phyloP scores from a whole-genome alignment of 768 basidiomycete species.

The Collybiopsis luxurians region DNA sequence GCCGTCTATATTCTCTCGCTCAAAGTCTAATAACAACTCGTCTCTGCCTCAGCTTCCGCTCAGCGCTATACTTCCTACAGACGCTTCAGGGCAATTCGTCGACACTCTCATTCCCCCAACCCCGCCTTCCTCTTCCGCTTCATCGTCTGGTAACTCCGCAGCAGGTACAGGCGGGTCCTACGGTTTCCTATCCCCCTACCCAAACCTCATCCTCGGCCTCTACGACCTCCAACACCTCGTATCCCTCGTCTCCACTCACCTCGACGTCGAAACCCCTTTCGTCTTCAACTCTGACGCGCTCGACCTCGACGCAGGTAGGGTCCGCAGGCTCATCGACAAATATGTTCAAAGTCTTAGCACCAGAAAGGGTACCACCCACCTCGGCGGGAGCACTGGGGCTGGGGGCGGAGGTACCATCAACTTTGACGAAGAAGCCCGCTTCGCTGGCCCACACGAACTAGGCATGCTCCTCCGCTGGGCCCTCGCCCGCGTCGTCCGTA shows the following conservation, averaged over 20 bases:
- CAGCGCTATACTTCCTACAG: too few species aligned
- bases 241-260: not conserved
- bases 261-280: not conserved
- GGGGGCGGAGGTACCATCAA: not conserved
- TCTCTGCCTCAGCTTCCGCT: too few species aligned
- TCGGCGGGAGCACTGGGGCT: not conserved
- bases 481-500: constrained; percentile 72
- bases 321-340: not conserved
- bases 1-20: too few species aligned
- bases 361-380: not conserved
- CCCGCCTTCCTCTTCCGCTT: too few species aligned
- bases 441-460: constrained; percentile 84
- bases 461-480: constrained; percentile 95
- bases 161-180: too few species aligned
- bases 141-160: too few species aligned
- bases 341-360: not conserved
- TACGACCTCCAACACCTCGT: not conserved
- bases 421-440: constrained; percentile 66
- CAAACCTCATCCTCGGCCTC: not conserved
- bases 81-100: too few species aligned
- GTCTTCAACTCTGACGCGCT: not conserved
- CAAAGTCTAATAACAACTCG: too few species aligned
- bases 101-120: too few species aligned
- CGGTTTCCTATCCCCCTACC: not conserved
- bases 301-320: not conserved